Conservation (phyloP, 352 stramenopile genomes). For the Globisporangium nunn region DNA sequence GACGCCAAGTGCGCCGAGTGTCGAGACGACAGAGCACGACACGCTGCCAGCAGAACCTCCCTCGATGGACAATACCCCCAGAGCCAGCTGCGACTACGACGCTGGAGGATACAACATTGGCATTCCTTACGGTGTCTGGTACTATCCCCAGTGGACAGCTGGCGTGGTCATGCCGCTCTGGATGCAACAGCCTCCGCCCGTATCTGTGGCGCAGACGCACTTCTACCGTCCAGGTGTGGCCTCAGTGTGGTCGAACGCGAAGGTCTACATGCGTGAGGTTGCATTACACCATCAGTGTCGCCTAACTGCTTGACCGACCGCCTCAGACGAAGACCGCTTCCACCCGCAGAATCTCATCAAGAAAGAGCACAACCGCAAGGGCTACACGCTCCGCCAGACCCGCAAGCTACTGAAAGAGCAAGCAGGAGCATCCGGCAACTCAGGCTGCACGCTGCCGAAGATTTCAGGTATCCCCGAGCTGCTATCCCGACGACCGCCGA, state of each 20-base stretch:
- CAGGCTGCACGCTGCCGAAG: not conserved
- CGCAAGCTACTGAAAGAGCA: constrained; percentile 37
- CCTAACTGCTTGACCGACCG: not conserved
- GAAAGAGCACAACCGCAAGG: constrained; percentile 75
- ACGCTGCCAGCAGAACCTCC: not conserved
- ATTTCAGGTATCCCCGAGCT: not conserved
- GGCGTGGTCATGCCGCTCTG: not conserved
- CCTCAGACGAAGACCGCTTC: constrained; percentile 1
- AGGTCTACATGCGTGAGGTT: not conserved
- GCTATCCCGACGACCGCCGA: not conserved
- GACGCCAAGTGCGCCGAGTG: not conserved
- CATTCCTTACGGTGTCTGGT: not conserved
- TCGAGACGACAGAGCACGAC: not conserved
- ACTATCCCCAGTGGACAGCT: not conserved
- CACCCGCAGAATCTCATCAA: not conserved
- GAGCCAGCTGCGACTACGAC: not conserved
- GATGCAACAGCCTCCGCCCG: not conserved
- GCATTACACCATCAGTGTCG: too few relatives aligned
- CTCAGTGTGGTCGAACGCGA: not conserved
- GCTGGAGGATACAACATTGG: not conserved
- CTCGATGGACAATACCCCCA: not conserved
- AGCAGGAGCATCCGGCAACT: not conserved
- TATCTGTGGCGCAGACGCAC: not conserved
- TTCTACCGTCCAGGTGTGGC: constrained; percentile 1
- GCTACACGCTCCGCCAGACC: constrained; percentile 54